Base-by-base conservation (phyloP, 768 basidiomycete species). In the Chalciporus sphaerocephalus region DNA sequence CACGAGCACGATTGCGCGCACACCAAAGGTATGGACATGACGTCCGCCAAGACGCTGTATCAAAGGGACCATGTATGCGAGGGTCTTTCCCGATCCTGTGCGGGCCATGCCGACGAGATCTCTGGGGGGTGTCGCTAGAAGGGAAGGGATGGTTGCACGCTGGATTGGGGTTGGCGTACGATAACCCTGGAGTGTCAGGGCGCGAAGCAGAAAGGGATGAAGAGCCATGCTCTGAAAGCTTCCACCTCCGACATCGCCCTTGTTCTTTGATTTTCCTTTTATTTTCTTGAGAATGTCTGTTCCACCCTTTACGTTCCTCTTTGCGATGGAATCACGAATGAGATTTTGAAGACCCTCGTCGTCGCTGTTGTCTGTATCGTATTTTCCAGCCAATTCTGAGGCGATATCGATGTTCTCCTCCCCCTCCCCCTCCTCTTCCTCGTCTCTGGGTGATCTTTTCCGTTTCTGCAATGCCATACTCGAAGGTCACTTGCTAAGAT, bases 201-300 rank as follows among this genome's bases (percentile, higher is more conserved):
- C 85, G 40, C 91, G 83, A 17, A 97, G 75, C 2, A 97, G 71
- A 21, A 81, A 80, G 0, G 92, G 91, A 52, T 87, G 80, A 8
- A 97, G 78, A 91, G 91, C 92, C 90, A 97, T 92, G 78, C 84
- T 87, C 65, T 96, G 93, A 56, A 96, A 97, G 52, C 92, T 95
- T 16, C 93, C 93, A 23, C 93, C 93, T 24, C 93, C 93, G 11
- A 89, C 75, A 58, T 91, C 85, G 15, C 83, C 84, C 61, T 87
- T 91, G 3, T 67, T 68, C 58, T 85, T 89, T 16, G 71, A 68
- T 61, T 86, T 87, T 8, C 80, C 82, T 56, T 87, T 92, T 11
- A 80, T 73, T 56, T 82, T 86, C 62, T 90, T 94, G 41, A 93
- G 66, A 8, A 89, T 52, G 40, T 85, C 78, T 0, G 83, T 87